Base-by-base conservation (phyloP, 2,329 filamentous ascomycete species). In the Alternaria rosae region DNA sequence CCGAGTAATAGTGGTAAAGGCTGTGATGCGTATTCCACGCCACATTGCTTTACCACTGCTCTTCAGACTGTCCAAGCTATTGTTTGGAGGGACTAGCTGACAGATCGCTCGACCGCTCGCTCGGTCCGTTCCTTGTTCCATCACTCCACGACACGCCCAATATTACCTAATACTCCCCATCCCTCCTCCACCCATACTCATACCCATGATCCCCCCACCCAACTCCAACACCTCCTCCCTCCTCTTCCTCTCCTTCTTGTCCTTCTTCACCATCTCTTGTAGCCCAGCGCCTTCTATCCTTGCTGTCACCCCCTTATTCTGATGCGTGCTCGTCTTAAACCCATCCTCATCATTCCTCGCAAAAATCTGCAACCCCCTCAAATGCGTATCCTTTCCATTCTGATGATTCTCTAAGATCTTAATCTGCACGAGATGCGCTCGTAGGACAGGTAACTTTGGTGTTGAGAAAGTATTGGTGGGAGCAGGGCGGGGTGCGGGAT, bases 351-450 rank as follows among this genome's bases (percentile, higher is more conserved):
- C 70, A 47, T 85, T 83, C 54, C 76, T 70, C 4, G 87, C 85
- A 73, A 89, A 99, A 10, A 98, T 91, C 82, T 97, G 96, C 78
- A 99, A 87, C 2, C 93, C 94, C 15, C 95, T 87, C 23, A 99
- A 86, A 83, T 99, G 95, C n/a, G 95, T 99, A 78, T 99, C 95
- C 79, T 99, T 99, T 67, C 95, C 95, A 78, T 99, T 99, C 81
- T 99, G 95, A 78, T 99, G 95, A 76, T 99, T 99, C 82, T 98
- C 95, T 54, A 94, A 87, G 51, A 99, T 90, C 69, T 92, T 89
- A 74, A 98, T 89, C 79, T 98, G 94, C 26, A 99, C 85, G 28
- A 98, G 88, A 82, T 94, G 97, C 15, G 92, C 93, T 62, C 94
- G 89, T 17, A 98, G 86, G 1, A 94, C 91, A 71, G 83, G 83